A percentile compares a stretch with the other conserved stretches of the same genome.
Evolutionary conservation across 495 filamentous ascomycete species (phyloP).

Genomic region (Pyronema domesticum): DNA sequence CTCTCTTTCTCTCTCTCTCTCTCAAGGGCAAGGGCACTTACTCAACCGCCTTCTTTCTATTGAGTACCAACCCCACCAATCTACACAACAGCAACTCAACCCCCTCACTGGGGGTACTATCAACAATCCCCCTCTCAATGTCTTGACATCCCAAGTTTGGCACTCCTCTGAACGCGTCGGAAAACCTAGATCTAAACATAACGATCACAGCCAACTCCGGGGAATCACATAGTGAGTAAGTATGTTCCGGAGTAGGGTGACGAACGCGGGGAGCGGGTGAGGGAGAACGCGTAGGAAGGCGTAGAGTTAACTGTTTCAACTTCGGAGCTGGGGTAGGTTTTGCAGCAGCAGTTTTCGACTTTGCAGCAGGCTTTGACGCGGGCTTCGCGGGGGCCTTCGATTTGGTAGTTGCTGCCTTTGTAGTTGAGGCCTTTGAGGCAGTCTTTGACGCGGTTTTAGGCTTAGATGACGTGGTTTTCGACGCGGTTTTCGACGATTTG

Average conservation of each 20-base stretch:
- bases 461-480: conserved; percentile 20
- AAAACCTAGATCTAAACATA: conserved; percentile 90
- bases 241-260: conserved; percentile 69
- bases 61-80: conserved; percentile 68
- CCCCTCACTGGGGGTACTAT: conserved; percentile 58
- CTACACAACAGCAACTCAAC: conserved; percentile 81
- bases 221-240: conserved; percentile 76
- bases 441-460: conserved; percentile 31
- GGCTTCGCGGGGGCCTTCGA: background rate
- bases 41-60: conserved; percentile 97
- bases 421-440: conserved; percentile 31
- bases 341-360: conserved; percentile 11
- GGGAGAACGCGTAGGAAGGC: conserved; percentile 23
- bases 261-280: conserved; percentile 54
- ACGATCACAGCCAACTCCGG: conserved; percentile 89
- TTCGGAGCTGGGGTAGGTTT: conserved; percentile 3
- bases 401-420: background rate
- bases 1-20: no score
- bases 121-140: conserved; percentile 68
- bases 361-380: background rate
- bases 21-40: conserved; percentile 32
- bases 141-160: conserved; percentile 87
- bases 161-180: conserved; percentile 68
- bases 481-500: conserved; percentile 23
- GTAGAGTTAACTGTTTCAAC: background rate